These are phyloP conservation scores for Chalara sp. DNA, from an alignment of 2,329 filamentous ascomycete species.

Conservation along the genomic window DNA sequence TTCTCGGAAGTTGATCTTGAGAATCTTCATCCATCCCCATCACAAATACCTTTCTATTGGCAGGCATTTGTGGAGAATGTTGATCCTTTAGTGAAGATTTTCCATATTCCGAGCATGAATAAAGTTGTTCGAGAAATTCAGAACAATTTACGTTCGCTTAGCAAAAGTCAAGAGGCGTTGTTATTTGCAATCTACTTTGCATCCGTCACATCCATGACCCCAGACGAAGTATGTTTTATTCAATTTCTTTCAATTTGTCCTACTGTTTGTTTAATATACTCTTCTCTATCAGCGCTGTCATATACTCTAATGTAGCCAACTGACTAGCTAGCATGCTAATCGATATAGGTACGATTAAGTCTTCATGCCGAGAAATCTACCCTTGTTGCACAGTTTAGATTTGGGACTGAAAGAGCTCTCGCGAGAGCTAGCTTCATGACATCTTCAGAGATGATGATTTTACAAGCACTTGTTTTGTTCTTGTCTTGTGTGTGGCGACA, in stretches of 20 bases:
- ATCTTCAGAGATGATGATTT: conserved; percentile 44
- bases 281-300: too few relatives aligned
- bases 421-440: conserved; percentile 47
- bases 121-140: conserved; percentile 55
- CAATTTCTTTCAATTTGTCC: background rate
- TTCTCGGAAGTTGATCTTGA: conserved; percentile 63
- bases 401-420: conserved; percentile 47
- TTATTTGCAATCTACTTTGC: conserved; percentile 52
- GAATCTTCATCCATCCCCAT: conserved; percentile 56
- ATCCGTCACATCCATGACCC: conserved; percentile 36
- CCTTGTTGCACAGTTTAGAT: conserved; percentile 42
- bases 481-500: conserved; percentile 45
- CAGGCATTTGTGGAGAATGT: conserved; percentile 66
- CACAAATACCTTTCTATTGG: conserved; percentile 63
- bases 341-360: conserved; percentile 21
- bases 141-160: conserved; percentile 50
- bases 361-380: conserved; percentile 36
- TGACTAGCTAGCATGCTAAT: conserved; percentile 3
- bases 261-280: too few relatives aligned
- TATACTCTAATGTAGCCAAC: too few relatives aligned
- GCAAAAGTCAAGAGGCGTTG: conserved; percentile 35
- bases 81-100: conserved; percentile 63
- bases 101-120: conserved; percentile 63
- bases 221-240: conserved; percentile 21
- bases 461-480: conserved; percentile 50